Evolutionary conservation across 2,329 filamentous ascomycete genomes (phyloP).

Genomic region (Diaporthe vaccinii): DNA sequence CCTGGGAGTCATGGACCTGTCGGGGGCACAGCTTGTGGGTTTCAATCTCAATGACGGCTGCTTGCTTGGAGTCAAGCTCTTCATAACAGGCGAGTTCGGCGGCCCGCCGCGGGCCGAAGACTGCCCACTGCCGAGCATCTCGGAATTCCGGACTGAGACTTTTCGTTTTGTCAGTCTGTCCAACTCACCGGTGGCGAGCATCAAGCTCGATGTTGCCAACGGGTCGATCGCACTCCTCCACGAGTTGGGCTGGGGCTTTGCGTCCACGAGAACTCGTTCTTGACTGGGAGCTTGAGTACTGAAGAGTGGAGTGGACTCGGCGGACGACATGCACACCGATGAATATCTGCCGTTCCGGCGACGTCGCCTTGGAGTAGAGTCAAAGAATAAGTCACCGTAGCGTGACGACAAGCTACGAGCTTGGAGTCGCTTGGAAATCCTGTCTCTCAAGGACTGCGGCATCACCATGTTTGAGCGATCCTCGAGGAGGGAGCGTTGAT

Average conservation of each 20-base stretch:
- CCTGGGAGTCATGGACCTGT: not conserved
- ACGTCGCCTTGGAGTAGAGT: not conserved
- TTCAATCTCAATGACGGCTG: not conserved
- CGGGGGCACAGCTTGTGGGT: too few relatives aligned
- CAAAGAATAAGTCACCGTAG: constrained; percentile 4
- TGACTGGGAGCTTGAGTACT: not conserved
- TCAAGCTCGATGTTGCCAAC: not conserved
- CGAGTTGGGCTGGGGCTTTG: not conserved
- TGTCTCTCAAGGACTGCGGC: constrained; percentile 4
- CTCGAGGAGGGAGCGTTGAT: not conserved
- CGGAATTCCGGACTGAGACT: not conserved
- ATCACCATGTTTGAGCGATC: constrained; percentile 11
- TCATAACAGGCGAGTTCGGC: not conserved
- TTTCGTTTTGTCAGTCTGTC: not conserved
- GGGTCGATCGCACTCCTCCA: constrained; percentile 14
- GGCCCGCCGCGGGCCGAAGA: not conserved
- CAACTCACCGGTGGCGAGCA: not conserved
- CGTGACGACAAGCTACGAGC: not conserved
- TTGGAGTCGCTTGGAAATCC: not conserved
- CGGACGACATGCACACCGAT: constrained; percentile 14
- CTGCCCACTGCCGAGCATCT: not conserved
- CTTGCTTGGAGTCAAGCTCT: not conserved
- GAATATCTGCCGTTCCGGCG: constrained; percentile 2
- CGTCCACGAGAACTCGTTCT: not conserved
- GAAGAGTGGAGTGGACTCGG: constrained; percentile 12